Conservation (phyloP, 257 asterid genomes). For the Fraxinus pennsylvanica region DNA sequence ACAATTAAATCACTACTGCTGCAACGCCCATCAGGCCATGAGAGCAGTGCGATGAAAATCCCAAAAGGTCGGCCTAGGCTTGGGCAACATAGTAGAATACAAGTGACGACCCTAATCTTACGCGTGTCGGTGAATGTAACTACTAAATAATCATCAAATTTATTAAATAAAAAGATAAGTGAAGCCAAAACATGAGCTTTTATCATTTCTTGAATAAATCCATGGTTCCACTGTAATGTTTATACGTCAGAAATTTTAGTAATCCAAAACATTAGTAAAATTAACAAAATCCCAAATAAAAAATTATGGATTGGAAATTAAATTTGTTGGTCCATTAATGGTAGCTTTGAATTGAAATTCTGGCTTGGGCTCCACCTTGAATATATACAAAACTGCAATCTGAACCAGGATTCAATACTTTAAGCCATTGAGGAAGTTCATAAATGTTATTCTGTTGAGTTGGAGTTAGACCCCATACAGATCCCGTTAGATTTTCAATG, state of each 20-base stretch:
- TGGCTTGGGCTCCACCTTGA: constrained; percentile 88
- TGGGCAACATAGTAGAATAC: not conserved
- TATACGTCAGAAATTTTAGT: not conserved
- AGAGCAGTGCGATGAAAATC: not conserved
- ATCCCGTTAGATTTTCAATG: constrained; percentile 60
- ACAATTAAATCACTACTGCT: too few species aligned
- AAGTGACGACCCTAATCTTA: not conserved
- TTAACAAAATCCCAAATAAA: not conserved
- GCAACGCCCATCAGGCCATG: too few species aligned
- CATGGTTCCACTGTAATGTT: not conserved
- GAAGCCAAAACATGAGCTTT: not conserved
- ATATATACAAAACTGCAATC: constrained; percentile 60
- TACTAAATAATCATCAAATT: not conserved
- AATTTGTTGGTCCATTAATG: constrained; percentile 31
- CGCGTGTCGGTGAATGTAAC: not conserved
- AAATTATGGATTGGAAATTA: not conserved
- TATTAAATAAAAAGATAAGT: not conserved
- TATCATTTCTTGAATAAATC: too few species aligned
- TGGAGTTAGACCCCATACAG: constrained; percentile 70
- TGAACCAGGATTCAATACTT: constrained; percentile 54
- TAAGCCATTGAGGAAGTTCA: constrained; percentile 58
- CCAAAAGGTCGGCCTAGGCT: not conserved
- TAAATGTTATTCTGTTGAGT: constrained; percentile 53
- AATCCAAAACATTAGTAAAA: not conserved
- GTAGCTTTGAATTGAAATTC: constrained; percentile 55